A percentile compares a stretch with the other conserved stretches of the same genome.
Conservation (phyloP, 2,329 filamentous ascomycete species). For the Ceratocystis lukuohia region DNA sequence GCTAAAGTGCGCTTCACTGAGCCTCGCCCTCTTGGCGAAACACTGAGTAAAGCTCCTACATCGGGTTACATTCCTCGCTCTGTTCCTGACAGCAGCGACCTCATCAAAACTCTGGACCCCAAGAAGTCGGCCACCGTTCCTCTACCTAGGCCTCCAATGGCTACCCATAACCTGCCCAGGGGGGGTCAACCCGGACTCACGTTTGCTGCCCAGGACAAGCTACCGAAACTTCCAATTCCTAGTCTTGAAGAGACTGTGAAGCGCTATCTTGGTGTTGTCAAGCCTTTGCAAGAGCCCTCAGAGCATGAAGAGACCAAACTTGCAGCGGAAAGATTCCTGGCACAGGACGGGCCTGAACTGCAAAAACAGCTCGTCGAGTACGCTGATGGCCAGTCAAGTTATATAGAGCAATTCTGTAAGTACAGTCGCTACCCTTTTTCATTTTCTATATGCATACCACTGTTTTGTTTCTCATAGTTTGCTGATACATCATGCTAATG, state of each 20-base stretch:
- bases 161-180: conserved; percentile 36
- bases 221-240: conserved; percentile 87
- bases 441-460: not conserved
- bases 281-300: conserved; percentile 64
- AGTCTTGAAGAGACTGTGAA: conserved; percentile 66
- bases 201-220: conserved; percentile 73
- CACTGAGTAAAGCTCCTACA: conserved; percentile 37
- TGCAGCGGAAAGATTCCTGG: conserved; percentile 72
- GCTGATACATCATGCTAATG: conserved; percentile 7
- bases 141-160: conserved; percentile 30
- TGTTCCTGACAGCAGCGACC: conserved; percentile 25
- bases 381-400: conserved; percentile 80
- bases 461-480: not conserved
- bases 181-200: conserved; percentile 60
- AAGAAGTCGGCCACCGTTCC: conserved; percentile 5
- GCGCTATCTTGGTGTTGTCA: conserved; percentile 66
- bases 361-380: conserved; percentile 86
- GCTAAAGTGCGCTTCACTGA: conserved; percentile 35
- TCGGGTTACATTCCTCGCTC: conserved; percentile 28
- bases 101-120: conserved; percentile 1
- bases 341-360: conserved; percentile 64
- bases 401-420: conserved; percentile 97
- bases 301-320: conserved; percentile 73
- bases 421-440: conserved; percentile 21
- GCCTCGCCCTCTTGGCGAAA: conserved; percentile 60